These are phyloP conservation scores for Vitis hybrid DNA, from an alignment of 177 flowering plant species.

Conservation along the genomic window DNA sequence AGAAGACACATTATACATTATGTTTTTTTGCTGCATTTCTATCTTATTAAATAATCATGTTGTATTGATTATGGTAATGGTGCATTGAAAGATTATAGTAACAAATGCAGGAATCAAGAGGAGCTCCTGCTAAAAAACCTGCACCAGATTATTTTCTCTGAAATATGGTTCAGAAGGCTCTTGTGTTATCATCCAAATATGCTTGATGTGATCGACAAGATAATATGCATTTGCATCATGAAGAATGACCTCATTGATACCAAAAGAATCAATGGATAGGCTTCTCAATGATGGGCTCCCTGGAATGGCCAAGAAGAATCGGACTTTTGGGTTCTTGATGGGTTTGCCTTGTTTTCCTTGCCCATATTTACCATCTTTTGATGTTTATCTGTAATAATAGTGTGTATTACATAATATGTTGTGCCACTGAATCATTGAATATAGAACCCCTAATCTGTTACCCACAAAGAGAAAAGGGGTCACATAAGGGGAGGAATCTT, in stretches of 20 bases:
- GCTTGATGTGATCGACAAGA: conserved; percentile 7
- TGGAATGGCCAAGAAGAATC: conserved; percentile 14
- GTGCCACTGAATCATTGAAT: conserved; percentile 12
- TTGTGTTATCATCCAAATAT: conserved; percentile 1
- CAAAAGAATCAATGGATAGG: conserved; percentile 1
- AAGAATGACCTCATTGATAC: conserved; percentile 1
- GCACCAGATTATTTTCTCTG: conserved; percentile 93
- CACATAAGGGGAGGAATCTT: background rate
- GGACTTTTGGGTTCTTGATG: conserved; percentile 16
- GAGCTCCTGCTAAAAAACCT: conserved; percentile 79
- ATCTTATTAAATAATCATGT: background rate
- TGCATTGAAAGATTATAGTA: conserved; percentile 4
- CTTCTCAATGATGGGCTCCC: conserved; percentile 1
- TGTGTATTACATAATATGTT: conserved; percentile 16
- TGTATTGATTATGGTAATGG: background rate
- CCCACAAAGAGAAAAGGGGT: background rate
- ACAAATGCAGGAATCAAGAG: conserved; percentile 87
- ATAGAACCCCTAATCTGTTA: background rate
- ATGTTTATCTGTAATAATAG: conserved; percentile 15
- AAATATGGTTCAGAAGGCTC: conserved; percentile 6
- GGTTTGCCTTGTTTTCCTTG: conserved; percentile 3
- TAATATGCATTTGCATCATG: conserved; percentile 3
- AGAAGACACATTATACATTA: background rate
- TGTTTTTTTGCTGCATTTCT: conserved; percentile 1
- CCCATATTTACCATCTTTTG: conserved; percentile 5